Base-by-base conservation (phyloP, 257 asterid genomes). In the Echites panduratus region DNA sequence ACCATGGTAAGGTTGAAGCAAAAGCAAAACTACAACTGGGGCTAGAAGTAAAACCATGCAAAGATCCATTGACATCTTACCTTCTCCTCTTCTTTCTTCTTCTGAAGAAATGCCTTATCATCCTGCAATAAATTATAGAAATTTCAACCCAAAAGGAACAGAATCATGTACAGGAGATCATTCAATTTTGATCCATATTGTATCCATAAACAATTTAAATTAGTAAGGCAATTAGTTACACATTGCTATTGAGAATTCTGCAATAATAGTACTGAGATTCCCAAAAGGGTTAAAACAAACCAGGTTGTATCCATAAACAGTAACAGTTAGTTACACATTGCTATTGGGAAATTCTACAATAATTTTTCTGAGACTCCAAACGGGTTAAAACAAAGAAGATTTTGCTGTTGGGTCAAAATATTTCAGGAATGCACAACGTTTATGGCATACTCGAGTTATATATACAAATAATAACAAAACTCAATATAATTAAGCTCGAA, bases 71-170 rank as follows among this genome's bases (percentile, higher is more conserved):
- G 17, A 49, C 41, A 5, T 64, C 77, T 66, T 56, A 87, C 96
- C 97, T 89, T 89, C 75, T 90, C 96, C 82, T 90, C 97, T 0
- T 90, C 97, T 82, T 87, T 90, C 87, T 89, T 90, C 89, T 89
- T 90, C 77, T 86, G 90, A 75, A 90, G 76, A 74, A 76, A 79
- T 73, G 90, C 93, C 82, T 78, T 84, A 79, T 90, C 97, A 17
- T 62, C 58, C 97, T 88, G 85, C 85, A 80, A 68, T 10, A 40
- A 56, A 40, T 26, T 4, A 13, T 3, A 52, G 13, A 54, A 47
- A 16, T 38, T 14, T 45, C 38, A 40, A 35, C 26, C 12, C 17
- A n/a, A 53, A 66, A 65, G 11, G 66, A 11, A 52, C 5, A n/a
- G 1, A 32, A n/a, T 29, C 44, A 52, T 2, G 13, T 4, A 10